phyloP scores from a whole-genome alignment of 768 basidiomycete genomes.

The Trametes sanguinea region DNA sequence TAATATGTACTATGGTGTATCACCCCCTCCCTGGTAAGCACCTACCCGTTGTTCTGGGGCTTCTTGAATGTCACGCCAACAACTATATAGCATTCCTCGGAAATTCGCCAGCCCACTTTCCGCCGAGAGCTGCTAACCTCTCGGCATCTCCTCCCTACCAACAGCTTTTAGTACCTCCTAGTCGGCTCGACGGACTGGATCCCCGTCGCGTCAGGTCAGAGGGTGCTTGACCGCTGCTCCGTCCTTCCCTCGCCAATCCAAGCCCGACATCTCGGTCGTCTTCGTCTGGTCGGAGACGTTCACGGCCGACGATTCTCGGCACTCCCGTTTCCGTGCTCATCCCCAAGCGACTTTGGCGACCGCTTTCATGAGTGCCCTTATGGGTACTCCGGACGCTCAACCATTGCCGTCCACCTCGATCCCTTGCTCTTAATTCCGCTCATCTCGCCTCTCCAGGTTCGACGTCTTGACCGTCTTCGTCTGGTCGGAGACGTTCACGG shows the following conservation, averaged over 20 bases:
- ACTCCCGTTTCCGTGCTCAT: not conserved
- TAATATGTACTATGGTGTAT: no score
- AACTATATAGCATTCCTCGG: no score
- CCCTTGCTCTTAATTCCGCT: no score
- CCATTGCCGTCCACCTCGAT: no score
- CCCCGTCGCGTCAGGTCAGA: not conserved
- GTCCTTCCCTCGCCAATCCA: not conserved
- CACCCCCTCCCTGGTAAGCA: no score
- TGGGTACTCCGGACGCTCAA: no score
- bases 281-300: constrained; percentile 5
- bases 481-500: constrained; percentile 6
- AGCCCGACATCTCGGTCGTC: not conserved
- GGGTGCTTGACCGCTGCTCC: not conserved
- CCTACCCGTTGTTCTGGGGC: no score
- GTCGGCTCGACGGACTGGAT: not conserved
- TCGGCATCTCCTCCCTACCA: not conserved
- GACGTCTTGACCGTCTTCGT: constrained; percentile 1
- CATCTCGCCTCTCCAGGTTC: not conserved
- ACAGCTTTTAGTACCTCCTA: not conserved
- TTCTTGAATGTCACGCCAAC: no score
- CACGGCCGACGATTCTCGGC: constrained; percentile 2
- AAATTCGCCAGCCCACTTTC: no score
- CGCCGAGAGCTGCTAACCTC: no score
- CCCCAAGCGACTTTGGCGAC: not conserved
- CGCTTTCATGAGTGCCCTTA: not conserved